phyloP scores from a whole-genome alignment of 768 basidiomycete genomes.

The Ramaria sp. region DNA sequence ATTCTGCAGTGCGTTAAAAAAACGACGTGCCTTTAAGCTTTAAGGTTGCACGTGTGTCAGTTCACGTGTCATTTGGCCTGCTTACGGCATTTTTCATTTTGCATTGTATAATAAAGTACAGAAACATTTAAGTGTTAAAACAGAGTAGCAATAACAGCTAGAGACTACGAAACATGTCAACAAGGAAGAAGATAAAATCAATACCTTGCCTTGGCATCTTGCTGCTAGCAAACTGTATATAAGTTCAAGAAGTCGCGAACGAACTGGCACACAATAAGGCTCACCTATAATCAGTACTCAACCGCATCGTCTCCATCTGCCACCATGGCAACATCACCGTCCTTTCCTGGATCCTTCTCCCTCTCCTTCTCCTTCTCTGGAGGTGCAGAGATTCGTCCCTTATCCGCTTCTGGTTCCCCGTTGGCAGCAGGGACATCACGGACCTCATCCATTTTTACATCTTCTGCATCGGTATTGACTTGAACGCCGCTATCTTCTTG shows the following conservation, averaged over 20 bases:
- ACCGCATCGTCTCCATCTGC: slow-evolving; percentile 75
- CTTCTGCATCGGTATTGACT: neutral
- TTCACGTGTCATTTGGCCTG: neutral
- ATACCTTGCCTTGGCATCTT: neutral
- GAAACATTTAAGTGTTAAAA: neutral
- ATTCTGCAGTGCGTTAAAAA: neutral
- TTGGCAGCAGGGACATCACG: slow-evolving; percentile 10
- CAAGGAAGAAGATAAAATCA: neutral
- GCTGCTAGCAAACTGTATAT: neutral
- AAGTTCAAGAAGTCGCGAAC: neutral
- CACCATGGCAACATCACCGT: slow-evolving; percentile 32
- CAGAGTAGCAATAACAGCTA: neutral
- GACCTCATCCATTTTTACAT: neutral
- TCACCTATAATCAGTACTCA: slow-evolving; percentile 40
- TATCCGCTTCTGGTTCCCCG: neutral
- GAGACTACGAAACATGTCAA: neutral
- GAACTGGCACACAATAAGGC: neutral
- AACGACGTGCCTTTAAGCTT: too few species aligned
- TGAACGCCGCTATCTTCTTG: neutral
- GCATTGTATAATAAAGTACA: neutral
- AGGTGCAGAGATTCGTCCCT: neutral
- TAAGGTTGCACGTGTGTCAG: slow-evolving; percentile 6
- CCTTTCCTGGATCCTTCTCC: slow-evolving; percentile 20
- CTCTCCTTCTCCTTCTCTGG: slow-evolving; percentile 8
- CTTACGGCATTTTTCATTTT: neutral